Evolutionary conservation across 2,329 filamentous ascomycete genomes (phyloP).

Genomic region (Calonectria pauciramosa): DNA sequence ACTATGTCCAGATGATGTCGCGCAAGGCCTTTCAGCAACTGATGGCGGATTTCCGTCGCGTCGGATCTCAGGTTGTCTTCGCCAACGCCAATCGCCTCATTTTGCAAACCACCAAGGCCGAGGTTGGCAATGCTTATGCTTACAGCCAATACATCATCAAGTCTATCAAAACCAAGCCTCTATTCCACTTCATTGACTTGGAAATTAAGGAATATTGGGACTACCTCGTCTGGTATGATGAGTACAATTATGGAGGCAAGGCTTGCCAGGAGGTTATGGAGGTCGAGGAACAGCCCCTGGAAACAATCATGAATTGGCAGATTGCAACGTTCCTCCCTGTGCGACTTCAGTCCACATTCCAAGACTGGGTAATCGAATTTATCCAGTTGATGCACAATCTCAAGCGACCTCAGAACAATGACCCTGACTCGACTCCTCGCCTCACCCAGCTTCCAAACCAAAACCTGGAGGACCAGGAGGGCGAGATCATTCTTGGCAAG

Average conservation of each 20-base stretch:
- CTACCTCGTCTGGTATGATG: constrained; percentile 98
- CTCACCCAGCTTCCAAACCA: constrained; percentile 73
- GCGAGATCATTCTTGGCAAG: constrained; percentile 80
- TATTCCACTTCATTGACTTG: constrained; percentile 97
- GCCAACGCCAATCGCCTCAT: constrained; percentile 91
- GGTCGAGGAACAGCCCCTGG: constrained; percentile 78
- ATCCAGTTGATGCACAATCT: constrained; percentile 92
- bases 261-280: constrained; percentile 88
- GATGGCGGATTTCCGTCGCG: constrained; percentile 95
- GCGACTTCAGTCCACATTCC: constrained; percentile 86
- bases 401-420: constrained; percentile 75
- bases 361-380: constrained; percentile 95
- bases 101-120: constrained; percentile 94
- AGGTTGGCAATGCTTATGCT: constrained; percentile 95
- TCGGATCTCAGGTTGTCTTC: constrained; percentile 96
- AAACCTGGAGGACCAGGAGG: constrained; percentile 69
- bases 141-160: constrained; percentile 99
- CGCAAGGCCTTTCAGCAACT: constrained; percentile 97
- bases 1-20: constrained; percentile 99
- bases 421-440: constrained; percentile 65
- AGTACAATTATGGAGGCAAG: constrained; percentile 98
- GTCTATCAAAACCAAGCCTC: constrained; percentile 93
- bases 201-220: constrained; percentile 99
- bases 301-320: constrained; percentile 99
- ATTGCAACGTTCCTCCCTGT: constrained; percentile 88